Evolutionary conservation across 139 green algal species (phyloP).

Genomic region (Chlamydomonas schloesseri): DNA sequence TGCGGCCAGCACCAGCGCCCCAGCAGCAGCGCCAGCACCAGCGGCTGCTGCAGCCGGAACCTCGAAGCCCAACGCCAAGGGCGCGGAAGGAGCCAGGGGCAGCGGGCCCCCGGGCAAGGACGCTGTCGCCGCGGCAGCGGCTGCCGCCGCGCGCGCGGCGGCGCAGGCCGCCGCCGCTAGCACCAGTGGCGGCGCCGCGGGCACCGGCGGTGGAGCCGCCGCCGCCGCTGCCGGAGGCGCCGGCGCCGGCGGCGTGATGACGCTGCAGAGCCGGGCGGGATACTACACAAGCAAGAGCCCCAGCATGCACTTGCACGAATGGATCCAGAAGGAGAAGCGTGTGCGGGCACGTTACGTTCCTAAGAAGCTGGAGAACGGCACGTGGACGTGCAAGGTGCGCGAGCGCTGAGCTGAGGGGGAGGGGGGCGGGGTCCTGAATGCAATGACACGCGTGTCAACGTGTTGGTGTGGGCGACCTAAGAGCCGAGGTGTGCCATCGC

Average conservation of each 20-base stretch:
- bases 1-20: background rate
- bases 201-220: background rate
- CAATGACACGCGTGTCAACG: background rate
- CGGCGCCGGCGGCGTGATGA: constrained; percentile 36
- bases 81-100: background rate
- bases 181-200: background rate
- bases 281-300: constrained; percentile 85
- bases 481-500: no score
- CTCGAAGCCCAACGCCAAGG: background rate
- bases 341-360: constrained; percentile 47
- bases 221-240: background rate
- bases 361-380: constrained; percentile 24
- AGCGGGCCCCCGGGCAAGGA: background rate
- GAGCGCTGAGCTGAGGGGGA: background rate
- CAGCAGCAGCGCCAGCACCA: background rate
- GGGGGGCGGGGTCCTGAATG: background rate
- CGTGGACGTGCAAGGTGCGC: constrained; percentile 61
- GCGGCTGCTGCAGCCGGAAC: background rate
- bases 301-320: constrained; percentile 87
- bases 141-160: background rate
- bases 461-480: background rate
- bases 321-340: constrained; percentile 72
- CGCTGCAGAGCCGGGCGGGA: constrained; percentile 74
- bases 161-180: background rate
- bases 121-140: background rate